These are phyloP conservation scores for Miamiensis avidus DNA, from an alignment of 169 alveolate genomes.

Conservation along the genomic window DNA sequence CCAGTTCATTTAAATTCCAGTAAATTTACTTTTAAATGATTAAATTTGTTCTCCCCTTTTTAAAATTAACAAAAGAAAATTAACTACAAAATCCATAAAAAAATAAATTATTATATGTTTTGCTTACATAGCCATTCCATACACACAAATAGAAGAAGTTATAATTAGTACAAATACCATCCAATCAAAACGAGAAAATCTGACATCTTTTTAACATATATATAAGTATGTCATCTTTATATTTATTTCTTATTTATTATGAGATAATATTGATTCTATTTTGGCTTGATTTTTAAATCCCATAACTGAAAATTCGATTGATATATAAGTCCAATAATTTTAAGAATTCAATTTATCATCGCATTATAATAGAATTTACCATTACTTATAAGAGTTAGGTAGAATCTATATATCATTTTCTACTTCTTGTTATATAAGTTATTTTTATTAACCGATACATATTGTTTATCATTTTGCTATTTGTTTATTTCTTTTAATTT, in stretches of 20 bases:
- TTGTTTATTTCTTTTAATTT: no score
- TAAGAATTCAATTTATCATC: background rate
- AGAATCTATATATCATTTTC: background rate
- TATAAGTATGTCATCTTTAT: background rate
- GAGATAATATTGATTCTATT: no score
- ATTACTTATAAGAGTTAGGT: background rate
- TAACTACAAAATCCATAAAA: background rate
- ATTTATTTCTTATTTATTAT: background rate
- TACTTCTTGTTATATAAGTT: no score
- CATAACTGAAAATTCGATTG: background rate
- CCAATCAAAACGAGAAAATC: background rate
- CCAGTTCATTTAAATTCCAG: background rate
- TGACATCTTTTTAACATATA: background rate
- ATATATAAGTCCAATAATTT: background rate
- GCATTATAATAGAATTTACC: background rate
- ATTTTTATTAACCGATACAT: background rate
- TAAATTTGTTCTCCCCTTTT: background rate
- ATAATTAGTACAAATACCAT: no score
- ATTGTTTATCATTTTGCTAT: no score
- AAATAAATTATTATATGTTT: no score
- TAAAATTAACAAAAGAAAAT: no score
- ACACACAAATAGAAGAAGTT: background rate
- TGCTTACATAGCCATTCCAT: background rate
- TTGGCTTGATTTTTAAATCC: no score
- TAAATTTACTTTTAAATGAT: background rate